Evolutionary conservation across 495 filamentous ascomycete species (phyloP).

Genomic region (Neurospora sp.): DNA sequence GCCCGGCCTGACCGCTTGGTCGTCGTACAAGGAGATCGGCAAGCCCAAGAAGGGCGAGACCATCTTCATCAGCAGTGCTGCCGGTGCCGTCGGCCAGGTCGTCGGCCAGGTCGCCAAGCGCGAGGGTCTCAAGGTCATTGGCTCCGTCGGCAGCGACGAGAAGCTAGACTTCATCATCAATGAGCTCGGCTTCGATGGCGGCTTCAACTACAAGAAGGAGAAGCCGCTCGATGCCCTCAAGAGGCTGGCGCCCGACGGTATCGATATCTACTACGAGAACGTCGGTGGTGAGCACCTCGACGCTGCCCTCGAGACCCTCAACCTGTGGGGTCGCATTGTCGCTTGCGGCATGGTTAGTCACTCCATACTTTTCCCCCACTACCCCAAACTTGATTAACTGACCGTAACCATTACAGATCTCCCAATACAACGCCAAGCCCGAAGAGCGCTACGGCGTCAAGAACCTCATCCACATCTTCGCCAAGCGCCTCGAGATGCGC

Average conservation of each 20-base stretch:
- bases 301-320: constrained; percentile 61
- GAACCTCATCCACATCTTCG: constrained; percentile 46
- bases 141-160: constrained; percentile 51
- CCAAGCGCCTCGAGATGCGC: constrained; percentile 42
- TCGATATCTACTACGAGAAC: constrained; percentile 96
- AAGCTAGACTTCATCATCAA: constrained; percentile 59
- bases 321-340: constrained; percentile 59
- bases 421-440: constrained; percentile 60
- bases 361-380: background rate
- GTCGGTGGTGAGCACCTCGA: constrained; percentile 85
- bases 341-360: constrained; percentile 39
- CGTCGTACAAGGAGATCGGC: constrained; percentile 71
- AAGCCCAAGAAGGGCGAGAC: constrained; percentile 82
- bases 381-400: background rate
- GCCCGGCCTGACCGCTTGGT: constrained; percentile 80
- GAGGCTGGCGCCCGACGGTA: constrained; percentile 67
- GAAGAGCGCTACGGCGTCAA: constrained; percentile 56
- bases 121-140: constrained; percentile 78
- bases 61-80: constrained; percentile 74
- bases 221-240: constrained; percentile 58
- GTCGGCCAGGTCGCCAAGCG: constrained; percentile 82
- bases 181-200: constrained; percentile 57
- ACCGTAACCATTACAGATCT: constrained; percentile 44
- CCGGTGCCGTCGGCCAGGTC: constrained; percentile 74
- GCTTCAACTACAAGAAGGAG: constrained; percentile 62